These are phyloP conservation scores for Neovahlkampfia damariscottae DNA, from an alignment of 78 protist genomes.

Conservation along the genomic window DNA sequence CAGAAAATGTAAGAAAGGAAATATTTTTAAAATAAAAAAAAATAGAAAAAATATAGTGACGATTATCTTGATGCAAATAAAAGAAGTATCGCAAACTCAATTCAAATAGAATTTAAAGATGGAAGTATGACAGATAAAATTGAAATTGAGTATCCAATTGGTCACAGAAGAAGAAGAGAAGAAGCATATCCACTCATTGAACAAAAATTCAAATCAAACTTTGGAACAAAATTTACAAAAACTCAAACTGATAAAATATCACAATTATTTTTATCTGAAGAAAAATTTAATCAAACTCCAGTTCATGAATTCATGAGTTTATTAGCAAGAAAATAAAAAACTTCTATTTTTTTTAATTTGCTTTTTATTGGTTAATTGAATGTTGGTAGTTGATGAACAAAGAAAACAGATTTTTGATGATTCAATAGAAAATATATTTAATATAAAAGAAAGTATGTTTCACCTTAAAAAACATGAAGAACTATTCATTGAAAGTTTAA, in stretches of 20 bases:
- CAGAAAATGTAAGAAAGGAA: too few relatives aligned
- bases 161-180: constrained; percentile 39
- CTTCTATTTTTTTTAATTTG: not conserved
- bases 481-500: too few relatives aligned
- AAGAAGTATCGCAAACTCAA: constrained; percentile 30
- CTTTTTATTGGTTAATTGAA: too few relatives aligned
- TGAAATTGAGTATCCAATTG: constrained; percentile 41
- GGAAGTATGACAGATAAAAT: constrained; percentile 11
- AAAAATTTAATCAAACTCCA: not conserved
- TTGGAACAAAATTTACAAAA: not conserved
- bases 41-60: constrained; percentile 16
- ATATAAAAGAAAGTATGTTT: too few relatives aligned
- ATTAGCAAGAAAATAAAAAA: not conserved
- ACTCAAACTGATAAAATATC: not conserved
- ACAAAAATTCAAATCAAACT: constrained; percentile 20
- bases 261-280: not conserved
- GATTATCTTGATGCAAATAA: constrained; percentile 44
- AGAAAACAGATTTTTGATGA: too few relatives aligned
- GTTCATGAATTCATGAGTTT: not conserved
- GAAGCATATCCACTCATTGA: constrained; percentile 40
- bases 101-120: constrained; percentile 28
- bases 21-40: too few relatives aligned
- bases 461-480: too few relatives aligned
- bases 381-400: too few relatives aligned
- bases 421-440: too few relatives aligned